Evolutionary conservation across 345 rosid genomes (phyloP).

Genomic region (Diplotaxis tenuifolia): DNA sequence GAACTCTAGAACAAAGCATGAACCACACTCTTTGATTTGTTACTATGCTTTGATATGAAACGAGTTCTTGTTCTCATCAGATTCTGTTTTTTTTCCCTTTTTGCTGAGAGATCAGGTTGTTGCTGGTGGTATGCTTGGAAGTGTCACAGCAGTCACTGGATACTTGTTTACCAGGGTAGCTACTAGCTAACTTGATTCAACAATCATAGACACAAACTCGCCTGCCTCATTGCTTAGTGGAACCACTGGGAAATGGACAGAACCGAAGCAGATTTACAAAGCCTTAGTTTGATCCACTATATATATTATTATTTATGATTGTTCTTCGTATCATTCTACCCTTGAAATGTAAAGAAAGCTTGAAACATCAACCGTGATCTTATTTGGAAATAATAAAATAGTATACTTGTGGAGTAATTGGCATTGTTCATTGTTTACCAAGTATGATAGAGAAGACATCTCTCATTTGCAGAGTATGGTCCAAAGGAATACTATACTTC

Average conservation of each 20-base stretch:
- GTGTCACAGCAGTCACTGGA: constrained; percentile 60
- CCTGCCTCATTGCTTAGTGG: constrained; percentile 11
- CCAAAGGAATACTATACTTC: constrained; percentile 35
- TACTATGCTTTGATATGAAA: neutral
- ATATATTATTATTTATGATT: constrained; percentile 8
- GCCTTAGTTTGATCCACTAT: neutral
- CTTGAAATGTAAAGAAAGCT: constrained; percentile 26
- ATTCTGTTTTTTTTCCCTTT: constrained; percentile 1
- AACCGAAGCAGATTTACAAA: neutral
- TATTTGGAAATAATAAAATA: constrained; percentile 18
- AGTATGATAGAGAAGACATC: constrained; percentile 52
- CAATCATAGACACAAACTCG: constrained; percentile 4
- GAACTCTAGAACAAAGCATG: too few species aligned
- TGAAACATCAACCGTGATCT: constrained; percentile 9
- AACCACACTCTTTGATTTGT: neutral
- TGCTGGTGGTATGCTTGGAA: constrained; percentile 83
- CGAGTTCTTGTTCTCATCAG: neutral
- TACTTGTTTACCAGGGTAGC: constrained; percentile 45
- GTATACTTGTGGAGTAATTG: constrained; percentile 9
- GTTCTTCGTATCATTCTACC: constrained; percentile 1
- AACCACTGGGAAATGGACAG: neutral
- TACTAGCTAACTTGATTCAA: constrained; percentile 10
- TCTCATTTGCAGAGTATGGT: constrained; percentile 52
- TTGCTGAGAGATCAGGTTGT: constrained; percentile 59
- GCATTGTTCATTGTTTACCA: constrained; percentile 31